Base-by-base conservation (phyloP, 805 yeast genomes). In the Metschnikowia corniflorae region DNA sequence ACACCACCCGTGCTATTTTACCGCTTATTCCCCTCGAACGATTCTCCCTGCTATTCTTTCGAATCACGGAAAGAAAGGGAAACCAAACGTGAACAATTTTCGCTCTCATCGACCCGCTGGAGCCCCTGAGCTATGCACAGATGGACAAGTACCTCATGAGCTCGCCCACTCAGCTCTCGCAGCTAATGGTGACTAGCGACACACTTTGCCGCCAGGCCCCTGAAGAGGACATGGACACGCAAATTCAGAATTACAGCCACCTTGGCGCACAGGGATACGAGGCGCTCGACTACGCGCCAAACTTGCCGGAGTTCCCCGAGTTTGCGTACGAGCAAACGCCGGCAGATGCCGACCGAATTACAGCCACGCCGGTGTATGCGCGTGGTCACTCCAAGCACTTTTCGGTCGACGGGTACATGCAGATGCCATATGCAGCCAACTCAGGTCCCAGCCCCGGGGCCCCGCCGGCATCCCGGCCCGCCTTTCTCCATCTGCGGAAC, bases 91-190 rank as follows among this genome's bases (percentile, higher is more conserved):
- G n/a, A n/a, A n/a, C n/a, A n/a, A n/a, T n/a, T n/a, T n/a, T n/a
- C n/a, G n/a, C n/a, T n/a, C n/a, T n/a, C n/a, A n/a, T n/a, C n/a
- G n/a, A n/a, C 22, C 22, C 22, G 22, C 22, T 9, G 9, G 9
- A 20, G 22, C 22, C 22, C 22, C 22, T 7, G 22, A 7, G 9
- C 9, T 37, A 42, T 40, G 49, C 26, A 29, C 44, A 33, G 41
- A 64, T 64, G 70, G 70, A 64, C 31, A 61, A 62, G 47, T 64
- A 49, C 45, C 57, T 64, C 32, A 54, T 64, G 60, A 63, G 68
- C 49, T 61, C 67, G 25, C 70, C 70, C 18, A 54, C 65, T 19
- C 68, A 57, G 52, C 51, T 59, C 44, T 47, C 63, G 15, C 66
- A 63, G 43, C 59, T 58, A 16, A 57, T 58, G 31, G 57, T 44